Conservation (phyloP, 2,329 filamentous ascomycete genomes). For the Dothistroma pini region DNA sequence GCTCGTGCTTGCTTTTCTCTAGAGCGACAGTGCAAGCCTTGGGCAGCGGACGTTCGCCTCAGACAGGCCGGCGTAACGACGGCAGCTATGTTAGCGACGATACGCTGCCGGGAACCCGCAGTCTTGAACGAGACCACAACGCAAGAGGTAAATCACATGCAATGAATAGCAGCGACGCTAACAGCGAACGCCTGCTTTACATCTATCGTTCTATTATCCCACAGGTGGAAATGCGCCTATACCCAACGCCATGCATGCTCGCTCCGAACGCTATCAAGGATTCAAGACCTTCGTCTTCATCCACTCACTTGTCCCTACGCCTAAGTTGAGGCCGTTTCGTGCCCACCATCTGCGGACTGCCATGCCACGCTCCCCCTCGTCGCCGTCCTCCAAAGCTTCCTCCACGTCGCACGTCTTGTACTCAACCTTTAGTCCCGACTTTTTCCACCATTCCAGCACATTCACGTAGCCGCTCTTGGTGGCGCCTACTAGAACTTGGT, state of each 20-base stretch:
- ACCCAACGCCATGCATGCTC: constrained; percentile 18
- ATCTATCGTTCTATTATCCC: neutral
- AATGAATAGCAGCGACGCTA: neutral
- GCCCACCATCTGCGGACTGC: constrained; percentile 85
- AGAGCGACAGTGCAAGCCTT: neutral
- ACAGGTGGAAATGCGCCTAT: neutral
- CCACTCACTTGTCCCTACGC: constrained; percentile 82
- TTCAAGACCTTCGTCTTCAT: constrained; percentile 71
- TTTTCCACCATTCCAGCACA: constrained; percentile 91
- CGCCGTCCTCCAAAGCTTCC: constrained; percentile 85
- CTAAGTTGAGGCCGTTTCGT: constrained; percentile 73
- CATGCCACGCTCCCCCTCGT: constrained; percentile 64
- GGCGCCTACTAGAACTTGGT: constrained; percentile 77
- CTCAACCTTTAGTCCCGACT: constrained; percentile 71
- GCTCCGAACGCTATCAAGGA: constrained; percentile 17
- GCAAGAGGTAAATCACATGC: too few species aligned
- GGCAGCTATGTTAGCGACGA: neutral
- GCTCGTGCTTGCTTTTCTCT: neutral
- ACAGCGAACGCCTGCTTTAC: neutral
- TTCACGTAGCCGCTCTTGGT: constrained; percentile 81
- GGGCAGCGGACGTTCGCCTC: neutral
- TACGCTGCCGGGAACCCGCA: neutral
- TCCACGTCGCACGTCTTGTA: constrained; percentile 96
- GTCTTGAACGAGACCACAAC: too few species aligned
- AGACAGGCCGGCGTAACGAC: neutral